Base-by-base conservation (phyloP, 768 basidiomycete species). In the Rossbeevera mucosa region DNA sequence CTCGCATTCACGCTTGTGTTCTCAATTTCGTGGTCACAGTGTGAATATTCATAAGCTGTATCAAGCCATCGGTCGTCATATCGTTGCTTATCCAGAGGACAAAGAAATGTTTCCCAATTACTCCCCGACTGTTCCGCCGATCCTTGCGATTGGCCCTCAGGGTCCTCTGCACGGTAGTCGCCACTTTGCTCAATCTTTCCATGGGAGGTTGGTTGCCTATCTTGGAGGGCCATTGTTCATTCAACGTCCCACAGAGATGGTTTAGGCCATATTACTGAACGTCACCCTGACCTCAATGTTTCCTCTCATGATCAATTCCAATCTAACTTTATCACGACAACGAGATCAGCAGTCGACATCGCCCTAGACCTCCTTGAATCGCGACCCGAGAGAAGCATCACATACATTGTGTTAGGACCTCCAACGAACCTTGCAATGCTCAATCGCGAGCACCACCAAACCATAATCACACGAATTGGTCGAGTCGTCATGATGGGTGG, bases 401-500 rank as follows among this genome's bases (percentile, higher is more conserved):
- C 86, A 12, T 91, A 90, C 57, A 74, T 92, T 53, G 81, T 76
- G 7, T 75, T 92, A 7, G 88, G 88, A 1, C 86, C 88, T 40
- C 76, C 90, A 49, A 94, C 92, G 11, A 92, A 87, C 60, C 75
- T 97, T 28, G 90, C 91, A 1, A 71, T 73, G 29, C 74, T 88
- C 53, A 71, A 89, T 65, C 77, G 76, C 7, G 59, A 73, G 40
- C 77, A 90, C 57, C 75, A 78, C 9, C 64, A 72, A 30, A 71
- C 77, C 11, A 73, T 93, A 26, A 69, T 70, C 7, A 68, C 77
- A 12, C 80, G 80, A 40, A 79, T 91, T 25, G 89, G 84, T 5
- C 78, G 84, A n/a, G 72, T 97, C 7, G 71, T 94, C 20, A 85
- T 83, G 65, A 95, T 97, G 92, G 94, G 94, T n/a, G 94, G 92